phyloP scores from a whole-genome alignment of 1,139 yeast species.

The Schwanniomyces etchellsii region DNA sequence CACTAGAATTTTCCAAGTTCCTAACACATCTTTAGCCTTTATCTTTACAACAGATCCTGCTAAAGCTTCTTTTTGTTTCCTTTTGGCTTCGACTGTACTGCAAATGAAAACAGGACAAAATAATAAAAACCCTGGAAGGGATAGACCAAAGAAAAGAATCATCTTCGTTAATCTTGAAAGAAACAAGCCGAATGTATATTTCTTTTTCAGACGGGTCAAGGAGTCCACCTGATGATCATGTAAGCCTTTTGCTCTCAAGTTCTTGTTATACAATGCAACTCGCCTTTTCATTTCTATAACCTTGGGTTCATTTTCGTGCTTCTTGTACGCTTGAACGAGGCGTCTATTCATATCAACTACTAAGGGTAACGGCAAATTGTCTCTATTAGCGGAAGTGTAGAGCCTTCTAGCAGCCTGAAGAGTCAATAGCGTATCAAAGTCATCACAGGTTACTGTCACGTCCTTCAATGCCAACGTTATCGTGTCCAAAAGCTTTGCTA shows the following conservation, averaged over 20 bases:
- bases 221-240: slow-evolving; percentile 43
- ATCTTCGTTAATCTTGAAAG: slow-evolving; percentile 25
- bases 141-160: slow-evolving; percentile 27
- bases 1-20: slow-evolving; percentile 44
- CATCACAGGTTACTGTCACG: slow-evolving; percentile 28
- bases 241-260: slow-evolving; percentile 28
- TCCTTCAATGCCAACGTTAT: slow-evolving; percentile 24
- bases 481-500: slow-evolving; percentile 16
- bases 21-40: slow-evolving; percentile 41
- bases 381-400: slow-evolving; percentile 30
- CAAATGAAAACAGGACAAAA: slow-evolving; percentile 42
- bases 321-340: slow-evolving; percentile 34
- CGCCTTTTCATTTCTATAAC: slow-evolving; percentile 27
- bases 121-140: slow-evolving; percentile 39
- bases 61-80: slow-evolving; percentile 37
- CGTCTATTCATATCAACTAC: slow-evolving; percentile 44
- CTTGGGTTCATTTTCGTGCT: slow-evolving; percentile 29
- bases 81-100: slow-evolving; percentile 27
- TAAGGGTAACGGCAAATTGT: slow-evolving; percentile 34
- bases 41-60: slow-evolving; percentile 39
- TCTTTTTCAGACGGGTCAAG: slow-evolving; percentile 22
- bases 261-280: slow-evolving; percentile 31
- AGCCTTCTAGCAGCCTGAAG: slow-evolving; percentile 37
- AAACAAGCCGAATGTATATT: slow-evolving; percentile 22
- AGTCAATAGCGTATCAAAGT: slow-evolving; percentile 28